phyloP scores from a whole-genome alignment of 768 basidiomycete species.

The Boletus reticulatus region DNA sequence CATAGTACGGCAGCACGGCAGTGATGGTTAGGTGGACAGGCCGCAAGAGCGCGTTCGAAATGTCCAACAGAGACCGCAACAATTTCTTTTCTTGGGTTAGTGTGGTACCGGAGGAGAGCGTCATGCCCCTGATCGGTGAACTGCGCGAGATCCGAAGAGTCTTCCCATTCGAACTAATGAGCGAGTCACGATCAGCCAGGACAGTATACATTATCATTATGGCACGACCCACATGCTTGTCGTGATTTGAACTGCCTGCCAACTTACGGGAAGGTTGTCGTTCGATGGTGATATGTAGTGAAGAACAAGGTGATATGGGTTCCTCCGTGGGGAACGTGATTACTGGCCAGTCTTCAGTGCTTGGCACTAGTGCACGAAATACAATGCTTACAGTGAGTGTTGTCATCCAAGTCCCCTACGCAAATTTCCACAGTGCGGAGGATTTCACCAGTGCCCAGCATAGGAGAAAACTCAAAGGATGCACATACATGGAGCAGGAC shows the following conservation, averaged over 20 bases:
- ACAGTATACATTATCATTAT: no score
- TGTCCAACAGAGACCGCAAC: not conserved
- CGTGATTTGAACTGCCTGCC: not conserved
- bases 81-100: not conserved
- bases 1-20: constrained; percentile 1
- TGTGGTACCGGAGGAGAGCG: not conserved
- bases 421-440: not conserved
- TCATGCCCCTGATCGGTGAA: constrained; percentile 2
- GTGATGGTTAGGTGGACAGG: not conserved
- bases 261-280: not conserved
- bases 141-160: not conserved
- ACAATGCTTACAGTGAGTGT: not conserved
- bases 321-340: not conserved
- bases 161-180: not conserved
- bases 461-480: constrained; percentile 3
- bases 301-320: not conserved
- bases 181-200: not conserved
- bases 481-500: not conserved
- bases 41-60: constrained; percentile 3
- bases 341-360: not conserved
- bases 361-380: no score
- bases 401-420: not conserved
- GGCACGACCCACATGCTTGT: not conserved
- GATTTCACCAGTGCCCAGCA: not conserved
- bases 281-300: not conserved